Evolutionary conservation across 1,139 yeast species (phyloP).

Genomic region (Kluyveromyces sp.): DNA sequence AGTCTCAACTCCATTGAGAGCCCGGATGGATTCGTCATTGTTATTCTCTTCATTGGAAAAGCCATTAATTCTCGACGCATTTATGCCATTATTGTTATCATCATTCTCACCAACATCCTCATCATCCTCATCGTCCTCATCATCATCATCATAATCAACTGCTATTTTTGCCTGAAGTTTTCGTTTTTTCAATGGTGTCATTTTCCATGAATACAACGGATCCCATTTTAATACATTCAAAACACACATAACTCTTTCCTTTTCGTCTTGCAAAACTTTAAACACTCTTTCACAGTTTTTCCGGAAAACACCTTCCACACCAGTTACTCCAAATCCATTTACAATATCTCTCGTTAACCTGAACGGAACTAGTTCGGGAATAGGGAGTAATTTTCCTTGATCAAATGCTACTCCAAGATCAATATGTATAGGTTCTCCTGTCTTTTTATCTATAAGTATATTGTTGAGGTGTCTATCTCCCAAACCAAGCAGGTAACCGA

Average conservation of each 20-base stretch:
- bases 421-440: slow-evolving; percentile 93
- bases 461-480: slow-evolving; percentile 96
- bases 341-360: slow-evolving; percentile 83
- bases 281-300: slow-evolving; percentile 70
- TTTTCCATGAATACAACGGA: slow-evolving; percentile 86
- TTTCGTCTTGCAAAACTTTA: slow-evolving; percentile 55
- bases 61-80: slow-evolving; percentile 9
- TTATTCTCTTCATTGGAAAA: slow-evolving; percentile 25
- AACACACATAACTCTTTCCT: slow-evolving; percentile 68
- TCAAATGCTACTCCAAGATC: slow-evolving; percentile 96
- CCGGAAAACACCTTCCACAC: slow-evolving; percentile 68
- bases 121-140: slow-evolving; percentile 2
- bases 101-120: slow-evolving; percentile 19
- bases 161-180: slow-evolving; percentile 40
- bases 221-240: slow-evolving; percentile 85
- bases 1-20: slow-evolving; percentile 62
- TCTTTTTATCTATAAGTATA: slow-evolving; percentile 62
- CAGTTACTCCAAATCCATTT: slow-evolving; percentile 86
- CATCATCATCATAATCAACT: slow-evolving; percentile 19
- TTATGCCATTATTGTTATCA: slow-evolving; percentile 8
- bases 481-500: slow-evolving; percentile 80
- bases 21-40: slow-evolving; percentile 60
- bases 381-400: slow-evolving; percentile 71
- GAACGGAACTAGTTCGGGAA: slow-evolving; percentile 93
- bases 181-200: slow-evolving; percentile 60